phyloP scores from a whole-genome alignment of 441 rosid species.

The Rhodomyrtus psidioides region DNA sequence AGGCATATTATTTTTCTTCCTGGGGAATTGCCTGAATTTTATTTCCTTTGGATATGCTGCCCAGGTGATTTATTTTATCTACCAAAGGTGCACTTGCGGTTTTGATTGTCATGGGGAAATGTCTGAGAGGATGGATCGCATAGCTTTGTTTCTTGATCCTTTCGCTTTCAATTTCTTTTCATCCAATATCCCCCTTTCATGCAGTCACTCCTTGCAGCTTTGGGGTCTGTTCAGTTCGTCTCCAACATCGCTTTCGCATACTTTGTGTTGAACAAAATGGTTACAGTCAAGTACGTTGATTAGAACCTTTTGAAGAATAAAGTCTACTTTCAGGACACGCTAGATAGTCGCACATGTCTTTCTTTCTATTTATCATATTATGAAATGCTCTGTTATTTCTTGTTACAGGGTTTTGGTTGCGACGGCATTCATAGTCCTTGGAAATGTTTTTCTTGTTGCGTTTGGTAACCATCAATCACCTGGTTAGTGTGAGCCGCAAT shows the following conservation, averaged over 20 bases:
- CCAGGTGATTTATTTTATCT: slow-evolving; percentile 51
- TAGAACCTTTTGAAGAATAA: slow-evolving; percentile 8
- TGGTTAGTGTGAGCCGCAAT: slow-evolving; percentile 32
- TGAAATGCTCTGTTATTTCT: not conserved
- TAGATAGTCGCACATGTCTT: not conserved
- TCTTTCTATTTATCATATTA: not conserved
- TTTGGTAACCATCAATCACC: slow-evolving; percentile 99
- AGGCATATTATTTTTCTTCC: slow-evolving; percentile 79
- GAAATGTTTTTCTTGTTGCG: slow-evolving; percentile 89
- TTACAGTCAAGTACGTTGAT: slow-evolving; percentile 79
- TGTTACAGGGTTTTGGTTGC: slow-evolving; percentile 75
- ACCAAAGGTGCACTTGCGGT: not conserved
- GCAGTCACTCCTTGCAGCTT: slow-evolving; percentile 98
- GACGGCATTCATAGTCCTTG: slow-evolving; percentile 90
- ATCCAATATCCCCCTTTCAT: slow-evolving; percentile 12
- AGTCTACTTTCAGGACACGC: slow-evolving; percentile 6
- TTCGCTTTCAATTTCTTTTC: not conserved
- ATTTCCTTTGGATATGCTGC: slow-evolving; percentile 99
- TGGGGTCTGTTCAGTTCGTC: slow-evolving; percentile 93
- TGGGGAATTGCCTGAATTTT: slow-evolving; percentile 95
- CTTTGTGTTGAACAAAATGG: slow-evolving; percentile 84
- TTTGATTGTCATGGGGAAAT: not conserved
- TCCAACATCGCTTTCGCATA: slow-evolving; percentile 96
- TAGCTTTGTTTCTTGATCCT: not conserved
- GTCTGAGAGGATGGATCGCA: not conserved